phyloP scores from a whole-genome alignment of 2,329 filamentous ascomycete genomes.

The Hypomyces rosellus region DNA sequence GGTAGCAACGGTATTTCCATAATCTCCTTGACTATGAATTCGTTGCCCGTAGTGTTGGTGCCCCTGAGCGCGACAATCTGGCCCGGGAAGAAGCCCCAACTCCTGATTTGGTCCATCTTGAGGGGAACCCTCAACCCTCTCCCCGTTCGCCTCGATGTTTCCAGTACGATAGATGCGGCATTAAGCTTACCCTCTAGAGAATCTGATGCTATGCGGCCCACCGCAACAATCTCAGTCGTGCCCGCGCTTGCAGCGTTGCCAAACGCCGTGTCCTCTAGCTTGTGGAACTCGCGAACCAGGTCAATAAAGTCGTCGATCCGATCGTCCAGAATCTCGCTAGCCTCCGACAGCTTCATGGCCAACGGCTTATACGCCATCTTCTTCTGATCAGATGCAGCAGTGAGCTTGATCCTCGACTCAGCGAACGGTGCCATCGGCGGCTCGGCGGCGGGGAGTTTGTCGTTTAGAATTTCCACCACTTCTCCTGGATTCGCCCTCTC shows the following conservation, averaged over 20 bases:
- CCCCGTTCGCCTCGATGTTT: constrained; percentile 78
- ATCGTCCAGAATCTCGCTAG: constrained; percentile 90
- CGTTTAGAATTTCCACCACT: constrained; percentile 76
- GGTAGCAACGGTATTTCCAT: constrained; percentile 69
- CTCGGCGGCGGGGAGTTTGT: constrained; percentile 60
- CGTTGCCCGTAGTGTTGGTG: constrained; percentile 77
- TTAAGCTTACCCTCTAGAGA: constrained; percentile 82
- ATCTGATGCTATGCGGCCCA: constrained; percentile 88
- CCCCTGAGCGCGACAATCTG: constrained; percentile 86
- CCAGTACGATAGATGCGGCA: constrained; percentile 74
- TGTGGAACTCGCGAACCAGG: constrained; percentile 67
- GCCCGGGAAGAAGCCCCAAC: constrained; percentile 86
- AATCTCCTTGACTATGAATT: constrained; percentile 74
- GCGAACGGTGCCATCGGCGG: constrained; percentile 64
- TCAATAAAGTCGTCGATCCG: constrained; percentile 82
- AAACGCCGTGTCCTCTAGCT: constrained; percentile 72
- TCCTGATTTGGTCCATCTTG: constrained; percentile 60
- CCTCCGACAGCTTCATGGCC: constrained; percentile 89
- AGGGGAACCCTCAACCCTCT: constrained; percentile 76
- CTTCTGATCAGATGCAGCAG: constrained; percentile 79
- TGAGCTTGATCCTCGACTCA: constrained; percentile 76
- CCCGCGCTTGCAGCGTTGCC: constrained; percentile 81
- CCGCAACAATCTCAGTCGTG: constrained; percentile 79
- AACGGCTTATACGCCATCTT: constrained; percentile 89
- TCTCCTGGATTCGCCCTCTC: constrained; percentile 76